Evolutionary conservation across 495 filamentous ascomycete species (phyloP), one percentile per base, ranked within the genome.

Genomic region (Aspergillus haitiensis): DNA sequence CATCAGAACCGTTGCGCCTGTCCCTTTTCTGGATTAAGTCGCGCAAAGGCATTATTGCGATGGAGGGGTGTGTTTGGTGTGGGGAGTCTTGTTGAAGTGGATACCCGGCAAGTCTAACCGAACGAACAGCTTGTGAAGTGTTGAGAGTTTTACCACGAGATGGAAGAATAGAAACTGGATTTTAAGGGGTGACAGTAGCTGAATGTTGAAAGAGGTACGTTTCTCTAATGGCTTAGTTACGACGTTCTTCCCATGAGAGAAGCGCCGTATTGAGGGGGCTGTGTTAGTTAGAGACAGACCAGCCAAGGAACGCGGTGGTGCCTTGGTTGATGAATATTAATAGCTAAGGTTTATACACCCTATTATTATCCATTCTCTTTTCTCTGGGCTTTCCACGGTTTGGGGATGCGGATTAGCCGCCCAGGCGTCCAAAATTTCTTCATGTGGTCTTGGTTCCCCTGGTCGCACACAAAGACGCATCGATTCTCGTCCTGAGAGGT

Each of bases 11-110:
- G 65, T 39, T 77, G 70, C 80, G 72, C 58, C 82, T 83, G 40
- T 90, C 82, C 70, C 87, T 87, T 75, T 88, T 92, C 73, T 86
- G 88, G 55, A 93, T 77, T 35, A 92, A 77, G 59, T 91, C 85
- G 70, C 84, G 84, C 56, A 93, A 72, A 35, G 88, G 82, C 91
- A 93, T 93, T 13, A 57, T 80, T 67, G 56, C 42, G 55, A 27
- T 42, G 40, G 32, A 5, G 21, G 21, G 21, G 21, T 27, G 21
- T 27, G 21, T 27, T 27, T 44, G 34, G 42, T 52, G 55, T 57
- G 52, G 62, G 57, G 62, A 37, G 54, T 49, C 55, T 49, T 42
- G 35, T 42, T 33, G 48, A 16, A 46, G 48, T 49, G 54, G 54
- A 57, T 50, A 40, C 59, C 33, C 21, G 18, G 55, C n/a, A 49